Base-by-base conservation (phyloP, 345 rosid species). In the Chamaenerion angustifolium region DNA sequence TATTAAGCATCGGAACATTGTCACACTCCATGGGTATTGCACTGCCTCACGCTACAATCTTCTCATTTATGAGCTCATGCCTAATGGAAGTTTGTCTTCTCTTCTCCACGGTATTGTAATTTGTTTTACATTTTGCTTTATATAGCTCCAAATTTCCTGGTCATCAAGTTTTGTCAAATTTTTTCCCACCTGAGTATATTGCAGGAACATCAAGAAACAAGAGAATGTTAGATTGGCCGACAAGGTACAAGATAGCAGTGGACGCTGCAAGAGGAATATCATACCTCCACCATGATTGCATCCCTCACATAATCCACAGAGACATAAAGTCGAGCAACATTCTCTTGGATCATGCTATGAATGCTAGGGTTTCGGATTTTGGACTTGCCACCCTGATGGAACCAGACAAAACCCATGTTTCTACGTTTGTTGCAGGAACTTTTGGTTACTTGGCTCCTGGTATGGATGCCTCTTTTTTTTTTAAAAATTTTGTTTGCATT, bases 381-480 rank as follows among this genome's bases (percentile, higher is more conserved):
- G 89, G 96, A 55, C 71, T 83, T 15, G 95, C 89, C 14, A 78
- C 93, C 17, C 67, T 83, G 69, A 90, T 86, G 83, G 79, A 72
- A 52, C 83, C 85, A 41, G 79, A 83, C 57, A 75, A 76, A 66
- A 86, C 96, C 60, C 95, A 80, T 60, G 88, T 83, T 53, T 87
- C 98, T 0, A 87, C 96, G 0, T 52, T 80, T 18, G 72, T 80
- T 8, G 95, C 85, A 6, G 96, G 96, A 54, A 86, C 94, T 47
- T 86, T 83, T 48, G 89, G 96, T 54, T 86, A 83, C 79, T 68
- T 86, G 23, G 78, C 98, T 68, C 93, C 95, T 40, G 87, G 93
- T 81, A 70, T 13, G 64, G 46, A 46, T 16, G 44, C 19, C 9
- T 19, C 42, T 35, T 51, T 12, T 31, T 7, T 31, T 31, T 7